These are phyloP conservation scores for Fusarium sterilihyphosum DNA, from an alignment of 2,329 filamentous ascomycete genomes.

Conservation along the genomic window DNA sequence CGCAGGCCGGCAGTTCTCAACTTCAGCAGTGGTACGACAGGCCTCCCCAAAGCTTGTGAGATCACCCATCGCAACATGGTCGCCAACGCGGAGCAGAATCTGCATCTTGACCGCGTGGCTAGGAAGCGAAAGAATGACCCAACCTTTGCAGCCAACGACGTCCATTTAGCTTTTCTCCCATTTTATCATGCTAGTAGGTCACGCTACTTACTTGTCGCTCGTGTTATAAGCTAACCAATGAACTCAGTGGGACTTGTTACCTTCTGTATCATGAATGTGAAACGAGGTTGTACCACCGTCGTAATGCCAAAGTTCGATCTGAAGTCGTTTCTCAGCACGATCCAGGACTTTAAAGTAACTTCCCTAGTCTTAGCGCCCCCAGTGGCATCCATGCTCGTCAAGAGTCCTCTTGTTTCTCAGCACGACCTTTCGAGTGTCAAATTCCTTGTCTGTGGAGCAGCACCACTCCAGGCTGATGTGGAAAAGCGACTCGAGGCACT, in stretches of 20 bases:
- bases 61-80: constrained; percentile 4
- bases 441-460: neutral
- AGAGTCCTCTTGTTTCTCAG: neutral
- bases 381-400: constrained; percentile 1
- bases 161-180: constrained; percentile 2
- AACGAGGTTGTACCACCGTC: neutral
- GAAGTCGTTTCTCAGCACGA: neutral
- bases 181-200: constrained; percentile 11
- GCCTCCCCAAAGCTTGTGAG: neutral
- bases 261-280: neutral
- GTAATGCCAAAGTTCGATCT: constrained; percentile 1
- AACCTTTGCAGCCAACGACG: neutral
- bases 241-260: neutral
- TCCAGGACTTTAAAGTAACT: neutral
- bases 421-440: constrained; percentile 3
- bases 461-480: neutral
- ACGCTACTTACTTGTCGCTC: neutral
- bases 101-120: neutral
- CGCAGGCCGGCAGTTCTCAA: neutral
- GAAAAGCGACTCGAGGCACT: neutral
- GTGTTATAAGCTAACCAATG: neutral
- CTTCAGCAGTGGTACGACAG: constrained; percentile 12
- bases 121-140: neutral
- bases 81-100: constrained; percentile 10
- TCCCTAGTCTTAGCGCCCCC: neutral